These are phyloP conservation scores for Articulospora tetracladia DNA, from an alignment of 495 filamentous ascomycete species.

Conservation along the genomic window DNA sequence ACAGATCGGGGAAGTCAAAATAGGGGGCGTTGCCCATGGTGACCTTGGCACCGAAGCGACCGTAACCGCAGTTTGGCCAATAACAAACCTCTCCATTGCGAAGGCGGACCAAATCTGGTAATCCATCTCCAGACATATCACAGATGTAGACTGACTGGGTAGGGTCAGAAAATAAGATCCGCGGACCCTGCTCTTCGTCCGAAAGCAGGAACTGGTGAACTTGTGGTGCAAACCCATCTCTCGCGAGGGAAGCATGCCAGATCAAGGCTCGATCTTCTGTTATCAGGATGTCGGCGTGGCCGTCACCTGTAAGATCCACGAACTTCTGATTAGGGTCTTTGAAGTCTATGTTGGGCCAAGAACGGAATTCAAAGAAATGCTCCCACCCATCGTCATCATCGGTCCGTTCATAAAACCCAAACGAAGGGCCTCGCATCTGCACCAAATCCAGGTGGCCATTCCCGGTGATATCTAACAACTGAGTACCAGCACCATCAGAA, in stretches of 20 bases:
- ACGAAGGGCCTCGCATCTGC: neutral
- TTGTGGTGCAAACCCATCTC: neutral
- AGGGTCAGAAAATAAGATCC: slow-evolving; percentile 4
- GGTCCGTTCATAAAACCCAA: neutral
- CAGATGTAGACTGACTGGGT: slow-evolving; percentile 11
- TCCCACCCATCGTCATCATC: neutral
- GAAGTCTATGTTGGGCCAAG: neutral
- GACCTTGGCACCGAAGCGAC: slow-evolving; percentile 29
- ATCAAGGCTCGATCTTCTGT: slow-evolving; percentile 8
- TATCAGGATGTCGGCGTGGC: slow-evolving; percentile 26
- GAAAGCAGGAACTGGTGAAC: neutral
- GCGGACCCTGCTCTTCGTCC: slow-evolving; percentile 6
- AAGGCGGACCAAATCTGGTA: slow-evolving; percentile 29
- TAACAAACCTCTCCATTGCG: slow-evolving; percentile 27
- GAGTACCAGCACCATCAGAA: neutral
- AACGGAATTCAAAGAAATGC: neutral
- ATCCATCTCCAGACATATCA: slow-evolving; percentile 35
- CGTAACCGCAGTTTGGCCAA: slow-evolving; percentile 35
- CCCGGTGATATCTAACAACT: neutral
- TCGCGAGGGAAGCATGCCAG: slow-evolving; percentile 19
- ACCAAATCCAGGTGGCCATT: neutral
- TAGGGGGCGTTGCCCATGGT: slow-evolving; percentile 30
- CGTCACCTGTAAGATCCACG: slow-evolving; percentile 30
- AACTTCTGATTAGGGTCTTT: slow-evolving; percentile 2
- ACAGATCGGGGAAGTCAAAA: slow-evolving; percentile 21